Conservation (phyloP, 2,329 filamentous ascomycete genomes). For the Colletotrichum tanaceti region DNA sequence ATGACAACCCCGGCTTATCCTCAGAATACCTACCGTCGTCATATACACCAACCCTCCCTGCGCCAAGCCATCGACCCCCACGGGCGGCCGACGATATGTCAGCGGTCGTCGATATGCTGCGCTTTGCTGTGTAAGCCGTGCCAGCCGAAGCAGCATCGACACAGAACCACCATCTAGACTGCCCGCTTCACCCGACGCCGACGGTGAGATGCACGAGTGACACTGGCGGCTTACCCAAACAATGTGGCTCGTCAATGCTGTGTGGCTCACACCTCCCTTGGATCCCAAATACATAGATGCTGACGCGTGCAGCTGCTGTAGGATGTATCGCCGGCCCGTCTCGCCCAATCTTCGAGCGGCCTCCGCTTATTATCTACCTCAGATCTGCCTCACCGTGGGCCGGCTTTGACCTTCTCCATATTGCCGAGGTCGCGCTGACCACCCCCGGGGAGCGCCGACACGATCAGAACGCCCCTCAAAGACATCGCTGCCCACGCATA, state of each 20-base stretch:
- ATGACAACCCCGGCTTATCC: not conserved
- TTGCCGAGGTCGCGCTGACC: constrained; percentile 10
- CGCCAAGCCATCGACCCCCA: not conserved
- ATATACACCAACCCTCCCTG: not conserved
- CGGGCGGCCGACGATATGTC: constrained; percentile 16
- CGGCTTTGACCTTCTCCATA: not conserved
- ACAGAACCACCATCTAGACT: not conserved
- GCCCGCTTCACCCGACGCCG: not conserved
- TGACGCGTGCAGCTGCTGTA: not conserved
- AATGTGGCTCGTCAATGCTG: not conserved
- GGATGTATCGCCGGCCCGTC: not conserved
- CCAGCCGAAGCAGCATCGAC: not conserved
- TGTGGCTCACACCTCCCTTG: constrained; percentile 2
- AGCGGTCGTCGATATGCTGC: constrained; percentile 24
- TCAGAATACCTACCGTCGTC: not conserved
- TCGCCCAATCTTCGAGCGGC: not conserved
- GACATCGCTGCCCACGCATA: not conserved
- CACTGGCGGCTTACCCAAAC: not conserved
- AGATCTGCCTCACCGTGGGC: not conserved
- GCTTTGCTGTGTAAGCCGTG: constrained; percentile 31
- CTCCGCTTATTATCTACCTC: constrained; percentile 13
- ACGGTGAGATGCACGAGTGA: not conserved
- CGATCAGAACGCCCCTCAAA: constrained; percentile 13
- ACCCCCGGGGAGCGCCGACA: constrained; percentile 5
- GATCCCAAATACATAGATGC: not conserved